These are phyloP conservation scores for Flaveria ramosissima DNA, from an alignment of 129 eudicot species.

Conservation along the genomic window DNA sequence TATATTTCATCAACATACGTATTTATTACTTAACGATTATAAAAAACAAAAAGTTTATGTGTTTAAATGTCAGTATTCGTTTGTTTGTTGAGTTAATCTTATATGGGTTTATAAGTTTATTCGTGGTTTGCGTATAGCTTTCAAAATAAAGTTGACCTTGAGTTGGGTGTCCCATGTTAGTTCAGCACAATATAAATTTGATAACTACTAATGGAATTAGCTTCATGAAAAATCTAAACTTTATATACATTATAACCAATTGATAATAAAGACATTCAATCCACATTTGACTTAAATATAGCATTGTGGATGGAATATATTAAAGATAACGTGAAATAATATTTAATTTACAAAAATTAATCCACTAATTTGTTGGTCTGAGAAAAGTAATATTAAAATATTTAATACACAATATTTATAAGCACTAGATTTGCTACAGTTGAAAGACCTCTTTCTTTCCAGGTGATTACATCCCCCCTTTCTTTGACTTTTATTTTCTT, in stretches of 20 bases:
- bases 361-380: slow-evolving; percentile 73
- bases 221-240: background rate
- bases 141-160: too few species aligned
- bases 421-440: slow-evolving; percentile 73
- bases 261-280: slow-evolving; percentile 2
- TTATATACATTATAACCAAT: background rate
- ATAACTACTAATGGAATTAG: too few species aligned
- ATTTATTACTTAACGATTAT: too few species aligned
- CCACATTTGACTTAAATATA: slow-evolving; percentile 31
- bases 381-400: slow-evolving; percentile 50
- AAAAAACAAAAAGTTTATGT: too few species aligned
- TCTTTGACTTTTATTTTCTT: slow-evolving; percentile 64
- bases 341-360: slow-evolving; percentile 41
- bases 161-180: too few species aligned
- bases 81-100: too few species aligned
- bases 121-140: too few species aligned
- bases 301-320: slow-evolving; percentile 38
- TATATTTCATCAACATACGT: too few species aligned
- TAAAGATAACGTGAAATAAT: slow-evolving; percentile 30
- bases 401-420: slow-evolving; percentile 22
- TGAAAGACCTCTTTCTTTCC: slow-evolving; percentile 51
- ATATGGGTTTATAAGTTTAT: too few species aligned
- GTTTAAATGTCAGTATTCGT: too few species aligned
- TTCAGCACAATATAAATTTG: too few species aligned
- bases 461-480: slow-evolving; percentile 68